Base-by-base conservation (phyloP, 116 monocot genomes). In the Iris pallida region DNA sequence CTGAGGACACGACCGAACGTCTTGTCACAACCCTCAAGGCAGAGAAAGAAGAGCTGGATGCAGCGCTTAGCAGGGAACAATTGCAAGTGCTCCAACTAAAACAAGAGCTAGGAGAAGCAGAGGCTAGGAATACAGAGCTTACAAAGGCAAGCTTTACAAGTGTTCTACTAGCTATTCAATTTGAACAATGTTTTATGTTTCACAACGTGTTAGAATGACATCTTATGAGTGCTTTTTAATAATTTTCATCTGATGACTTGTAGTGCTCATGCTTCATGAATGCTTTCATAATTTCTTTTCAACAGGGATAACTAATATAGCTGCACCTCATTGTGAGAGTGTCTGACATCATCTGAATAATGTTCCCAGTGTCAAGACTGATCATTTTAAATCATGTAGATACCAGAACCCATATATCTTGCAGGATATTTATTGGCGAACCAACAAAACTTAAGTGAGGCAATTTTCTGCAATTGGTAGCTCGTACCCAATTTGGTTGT, bases 21-120 rank as follows among this genome's bases (percentile, higher is more conserved):
- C 41, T 81, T 48, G 7, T 90, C 7, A 72, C 57, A 64, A 17
- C 76, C 56, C 76, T 93, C n/a, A 86, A 78, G 72, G 76, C 79
- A 68, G 86, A 93, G 75, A 93, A 88, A 79, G 84, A 90, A 66
- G 82, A 93, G 57, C 59, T 93, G 68, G 93, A 93, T 73, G 75
- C 78, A 47, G 70, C 76, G 68, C 77, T 99, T 42, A 81, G 81
- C 56, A 80, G 65, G 63, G 99, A 93, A 69, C 85, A 86, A 42
- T 16, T 93, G 74, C 86, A 80, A 55, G 77, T 65, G 43, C 76
- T 84, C 61, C 83, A 82, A 63, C 88, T 90, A 46, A 93, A 90
- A 75, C 82, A 99, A 74, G 83, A 90, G 59, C 59, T 99, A 45
- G 57, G 76, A 72, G 93, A 93, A 70, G 88, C 84, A 55, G 93